These are phyloP conservation scores for Lecanicillium sp. DNA, from an alignment of 2,329 filamentous ascomycete species.

Conservation along the genomic window DNA sequence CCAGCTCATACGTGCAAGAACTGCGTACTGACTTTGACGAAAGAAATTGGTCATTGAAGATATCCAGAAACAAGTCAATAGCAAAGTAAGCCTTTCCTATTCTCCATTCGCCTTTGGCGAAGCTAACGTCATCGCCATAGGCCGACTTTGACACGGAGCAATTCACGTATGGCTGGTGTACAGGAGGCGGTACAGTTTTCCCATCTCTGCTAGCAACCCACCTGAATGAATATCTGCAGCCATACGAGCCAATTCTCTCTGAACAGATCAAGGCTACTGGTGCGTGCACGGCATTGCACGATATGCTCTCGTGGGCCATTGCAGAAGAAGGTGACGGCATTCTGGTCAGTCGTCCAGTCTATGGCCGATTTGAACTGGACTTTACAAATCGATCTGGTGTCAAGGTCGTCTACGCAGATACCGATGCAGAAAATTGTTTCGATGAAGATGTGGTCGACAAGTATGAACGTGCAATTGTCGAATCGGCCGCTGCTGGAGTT, in stretches of 20 bases:
- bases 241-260: constrained; percentile 18
- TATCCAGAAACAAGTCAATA: constrained; percentile 18
- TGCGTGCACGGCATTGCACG: constrained; percentile 30
- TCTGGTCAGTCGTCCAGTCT: constrained; percentile 31
- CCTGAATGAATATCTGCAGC: constrained; percentile 28
- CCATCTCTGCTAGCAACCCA: constrained; percentile 24
- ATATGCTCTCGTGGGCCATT: constrained; percentile 29
- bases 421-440: constrained; percentile 33
- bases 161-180: constrained; percentile 28
- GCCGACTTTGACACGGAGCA: constrained; percentile 19
- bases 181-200: constrained; percentile 25
- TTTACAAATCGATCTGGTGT: constrained; percentile 33
- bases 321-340: constrained; percentile 29
- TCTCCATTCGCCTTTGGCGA: neutral
- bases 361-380: constrained; percentile 41
- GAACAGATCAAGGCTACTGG: constrained; percentile 25
- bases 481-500: constrained; percentile 25
- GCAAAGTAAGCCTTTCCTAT: constrained; percentile 19
- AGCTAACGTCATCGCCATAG: constrained; percentile 8
- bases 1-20: neutral
- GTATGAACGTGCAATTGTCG: constrained; percentile 34
- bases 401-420: constrained; percentile 35
- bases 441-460: constrained; percentile 31
- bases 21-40: neutral
- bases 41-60: constrained; percentile 32